These are phyloP conservation scores for Vitis rupestris DNA, from an alignment of 164 flowering plant species.

Conservation along the genomic window DNA sequence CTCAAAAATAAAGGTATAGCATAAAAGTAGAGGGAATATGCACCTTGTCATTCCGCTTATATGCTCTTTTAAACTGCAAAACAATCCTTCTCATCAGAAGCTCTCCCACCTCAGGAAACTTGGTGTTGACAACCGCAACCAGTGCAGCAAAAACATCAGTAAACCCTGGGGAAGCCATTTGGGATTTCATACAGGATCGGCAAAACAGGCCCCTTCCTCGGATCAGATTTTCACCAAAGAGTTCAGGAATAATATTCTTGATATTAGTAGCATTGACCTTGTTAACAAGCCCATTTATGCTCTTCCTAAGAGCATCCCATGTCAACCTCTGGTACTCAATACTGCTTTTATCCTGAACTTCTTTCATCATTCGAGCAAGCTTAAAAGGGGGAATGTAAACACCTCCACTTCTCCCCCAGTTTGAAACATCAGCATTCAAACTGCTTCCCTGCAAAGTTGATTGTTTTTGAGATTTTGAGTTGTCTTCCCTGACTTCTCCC, in stretches of 20 bases:
- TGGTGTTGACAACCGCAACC: constrained; percentile 90
- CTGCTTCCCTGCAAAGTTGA: constrained; percentile 19
- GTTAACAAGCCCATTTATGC: constrained; percentile 93
- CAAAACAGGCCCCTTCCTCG: constrained; percentile 94
- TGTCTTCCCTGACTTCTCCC: constrained; percentile 11
- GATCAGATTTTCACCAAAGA: constrained; percentile 82
- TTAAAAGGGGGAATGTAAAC: constrained; percentile 90
- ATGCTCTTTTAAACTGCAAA: constrained; percentile 91
- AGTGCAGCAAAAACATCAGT: constrained; percentile 93
- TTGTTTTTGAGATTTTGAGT: constrained; percentile 12
- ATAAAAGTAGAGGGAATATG: background rate
- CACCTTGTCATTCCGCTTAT: constrained; percentile 94
- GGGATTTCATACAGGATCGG: constrained; percentile 94
- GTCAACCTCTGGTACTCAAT: constrained; percentile 82
- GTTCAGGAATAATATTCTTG: constrained; percentile 85
- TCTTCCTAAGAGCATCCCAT: constrained; percentile 96
- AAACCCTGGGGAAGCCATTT: constrained; percentile 94
- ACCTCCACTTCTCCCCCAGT: constrained; percentile 80
- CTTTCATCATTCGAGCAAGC: constrained; percentile 88
- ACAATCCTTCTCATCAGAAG: constrained; percentile 80
- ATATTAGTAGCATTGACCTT: constrained; percentile 89
- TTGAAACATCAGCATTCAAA: constrained; percentile 16
- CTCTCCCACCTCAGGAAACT: constrained; percentile 89
- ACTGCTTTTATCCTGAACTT: constrained; percentile 79
- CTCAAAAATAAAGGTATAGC: background rate